These are phyloP conservation scores for Elaphomyces granulatus DNA, from an alignment of 495 filamentous ascomycete genomes.

Conservation along the genomic window DNA sequence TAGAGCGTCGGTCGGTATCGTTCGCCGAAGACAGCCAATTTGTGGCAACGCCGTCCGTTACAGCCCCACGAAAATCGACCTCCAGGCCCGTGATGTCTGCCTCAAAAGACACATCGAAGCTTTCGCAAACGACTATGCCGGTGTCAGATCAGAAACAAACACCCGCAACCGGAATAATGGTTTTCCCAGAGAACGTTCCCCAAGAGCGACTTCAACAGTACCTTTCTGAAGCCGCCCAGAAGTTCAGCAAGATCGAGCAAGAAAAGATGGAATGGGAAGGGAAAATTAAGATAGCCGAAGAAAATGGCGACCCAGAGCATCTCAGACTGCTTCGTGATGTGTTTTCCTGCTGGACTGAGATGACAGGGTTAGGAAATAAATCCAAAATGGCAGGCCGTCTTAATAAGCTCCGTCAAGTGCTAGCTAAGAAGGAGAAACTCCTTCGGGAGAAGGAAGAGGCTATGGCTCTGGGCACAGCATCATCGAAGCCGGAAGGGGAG, in stretches of 20 bases:
- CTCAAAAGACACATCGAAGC: too few relatives aligned
- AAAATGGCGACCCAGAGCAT: slow-evolving; percentile 4
- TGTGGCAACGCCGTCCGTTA: too few relatives aligned
- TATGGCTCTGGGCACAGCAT: too few relatives aligned
- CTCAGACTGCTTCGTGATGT: not conserved
- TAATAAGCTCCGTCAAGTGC: not conserved
- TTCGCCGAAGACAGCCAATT: slow-evolving; percentile 12
- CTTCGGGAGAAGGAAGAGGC: slow-evolving; percentile 7
- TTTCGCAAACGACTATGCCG: not conserved
- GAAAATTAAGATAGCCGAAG: slow-evolving; percentile 5
- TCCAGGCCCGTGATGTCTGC: too few relatives aligned
- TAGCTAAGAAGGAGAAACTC: slow-evolving; percentile 3
- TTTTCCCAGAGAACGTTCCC: not conserved
- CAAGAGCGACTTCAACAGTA: not conserved
- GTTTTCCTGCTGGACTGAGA: not conserved
- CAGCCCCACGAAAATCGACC: too few relatives aligned
- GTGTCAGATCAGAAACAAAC: not conserved
- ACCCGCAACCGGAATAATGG: not conserved
- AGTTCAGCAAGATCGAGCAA: slow-evolving; percentile 2
- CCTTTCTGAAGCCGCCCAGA: not conserved
- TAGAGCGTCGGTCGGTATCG: slow-evolving; percentile 17
- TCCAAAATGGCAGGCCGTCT: not conserved
- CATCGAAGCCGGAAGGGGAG: too few relatives aligned
- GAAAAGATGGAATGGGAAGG: slow-evolving; percentile 2
- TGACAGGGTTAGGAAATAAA: not conserved